Evolutionary conservation across 805 yeast genomes (phyloP).

Genomic region (Kuraishia ogatae): DNA sequence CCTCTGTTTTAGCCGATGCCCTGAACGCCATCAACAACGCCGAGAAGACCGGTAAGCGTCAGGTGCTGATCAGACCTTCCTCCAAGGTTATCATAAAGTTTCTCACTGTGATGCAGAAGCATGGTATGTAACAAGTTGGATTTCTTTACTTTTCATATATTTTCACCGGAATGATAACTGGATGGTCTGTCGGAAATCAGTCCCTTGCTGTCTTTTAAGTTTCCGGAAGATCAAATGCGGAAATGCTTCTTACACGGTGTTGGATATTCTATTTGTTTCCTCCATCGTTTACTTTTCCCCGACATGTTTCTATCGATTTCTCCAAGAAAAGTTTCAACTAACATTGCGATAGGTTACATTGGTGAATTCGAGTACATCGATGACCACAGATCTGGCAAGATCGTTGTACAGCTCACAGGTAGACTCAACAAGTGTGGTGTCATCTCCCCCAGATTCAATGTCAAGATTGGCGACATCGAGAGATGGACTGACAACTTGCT

Average conservation of each 20-base stretch:
- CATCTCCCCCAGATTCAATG: constrained; percentile 97
- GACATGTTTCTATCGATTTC: constrained; percentile 28
- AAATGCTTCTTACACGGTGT: constrained; percentile 61
- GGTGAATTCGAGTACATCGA: constrained; percentile 97
- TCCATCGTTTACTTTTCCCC: constrained; percentile 62
- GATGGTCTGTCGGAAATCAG: constrained; percentile 85
- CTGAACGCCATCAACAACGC: constrained; percentile 97
- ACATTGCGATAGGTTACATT: constrained; percentile 49
- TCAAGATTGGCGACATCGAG: constrained; percentile 90
- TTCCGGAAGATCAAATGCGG: constrained; percentile 73
- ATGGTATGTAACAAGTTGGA: constrained; percentile 42
- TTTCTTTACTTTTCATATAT: constrained; percentile 1
- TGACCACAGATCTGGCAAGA: constrained; percentile 98
- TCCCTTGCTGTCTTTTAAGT: constrained; percentile 97
- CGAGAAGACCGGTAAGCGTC: constrained; percentile 99
- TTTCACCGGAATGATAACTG: constrained; percentile 93
- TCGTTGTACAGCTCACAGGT: constrained; percentile 94
- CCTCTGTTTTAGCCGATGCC: constrained; percentile 98
- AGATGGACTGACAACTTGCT: constrained; percentile 97
- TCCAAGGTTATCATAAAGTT: constrained; percentile 97
- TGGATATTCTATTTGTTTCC: constrained; percentile 14
- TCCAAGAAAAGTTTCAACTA: background rate
- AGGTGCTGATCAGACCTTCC: constrained; percentile 95
- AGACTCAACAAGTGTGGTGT: constrained; percentile 99
- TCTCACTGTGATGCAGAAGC: constrained; percentile 95